phyloP scores from a whole-genome alignment of 139 green algal genomes.

The Asterochloris erici region DNA sequence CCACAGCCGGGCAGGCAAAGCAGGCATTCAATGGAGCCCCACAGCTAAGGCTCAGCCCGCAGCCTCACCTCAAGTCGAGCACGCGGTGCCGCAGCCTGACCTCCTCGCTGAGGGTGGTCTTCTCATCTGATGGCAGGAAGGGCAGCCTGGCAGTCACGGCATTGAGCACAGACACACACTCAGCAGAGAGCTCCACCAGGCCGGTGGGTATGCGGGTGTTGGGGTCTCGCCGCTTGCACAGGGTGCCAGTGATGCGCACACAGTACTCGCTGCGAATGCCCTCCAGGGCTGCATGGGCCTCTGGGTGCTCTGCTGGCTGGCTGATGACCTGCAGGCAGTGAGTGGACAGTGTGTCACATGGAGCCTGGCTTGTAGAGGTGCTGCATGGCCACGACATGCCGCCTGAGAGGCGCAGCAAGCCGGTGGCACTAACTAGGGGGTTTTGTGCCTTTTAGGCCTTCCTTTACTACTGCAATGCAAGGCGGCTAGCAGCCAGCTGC shows the following conservation, averaged over 20 bases:
- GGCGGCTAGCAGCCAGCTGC: too few species aligned
- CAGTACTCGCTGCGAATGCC: slow-evolving; percentile 86
- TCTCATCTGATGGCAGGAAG: slow-evolving; percentile 70
- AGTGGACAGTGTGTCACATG: too few species aligned
- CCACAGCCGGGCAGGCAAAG: neutral
- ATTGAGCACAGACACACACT: slow-evolving; percentile 80
- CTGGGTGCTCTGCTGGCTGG: slow-evolving; percentile 46
- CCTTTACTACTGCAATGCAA: too few species aligned
- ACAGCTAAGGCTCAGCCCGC: neutral
- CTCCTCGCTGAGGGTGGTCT: slow-evolving; percentile 75
- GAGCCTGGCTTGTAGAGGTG: too few species aligned
- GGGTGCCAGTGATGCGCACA: slow-evolving; percentile 70
- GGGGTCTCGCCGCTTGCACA: slow-evolving; percentile 72
- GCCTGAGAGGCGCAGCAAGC: too few species aligned
- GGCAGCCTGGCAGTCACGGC: slow-evolving; percentile 73
- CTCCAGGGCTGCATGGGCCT: slow-evolving; percentile 46
- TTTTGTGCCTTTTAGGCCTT: too few species aligned
- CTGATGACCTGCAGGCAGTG: slow-evolving; percentile 46
- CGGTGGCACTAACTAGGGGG: too few species aligned
- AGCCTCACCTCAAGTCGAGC: slow-evolving; percentile 83
- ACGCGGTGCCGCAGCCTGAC: slow-evolving; percentile 80
- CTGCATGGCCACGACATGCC: too few species aligned
- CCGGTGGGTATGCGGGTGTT: slow-evolving; percentile 89
- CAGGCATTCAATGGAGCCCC: neutral
- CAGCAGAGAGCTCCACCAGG: slow-evolving; percentile 57